These are phyloP conservation scores for Globisporangium acanthophoron DNA, from an alignment of 352 stramenopile species.

Conservation along the genomic window DNA sequence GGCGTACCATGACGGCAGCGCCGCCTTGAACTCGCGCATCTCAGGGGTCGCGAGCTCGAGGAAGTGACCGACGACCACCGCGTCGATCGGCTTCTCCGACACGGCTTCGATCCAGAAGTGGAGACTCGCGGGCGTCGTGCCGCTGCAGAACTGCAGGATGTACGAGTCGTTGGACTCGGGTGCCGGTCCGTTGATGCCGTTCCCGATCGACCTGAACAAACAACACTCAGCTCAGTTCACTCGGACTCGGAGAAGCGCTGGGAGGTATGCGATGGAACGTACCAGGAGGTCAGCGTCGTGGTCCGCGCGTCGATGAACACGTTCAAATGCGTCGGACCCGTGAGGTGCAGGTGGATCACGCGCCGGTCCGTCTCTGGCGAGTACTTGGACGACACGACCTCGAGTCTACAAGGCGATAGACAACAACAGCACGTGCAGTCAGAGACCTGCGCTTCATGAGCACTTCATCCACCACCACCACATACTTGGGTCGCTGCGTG, in stretches of 20 bases:
- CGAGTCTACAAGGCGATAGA: conserved; percentile 19
- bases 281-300: conserved; percentile 67
- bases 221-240: not conserved
- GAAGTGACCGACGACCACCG: conserved; percentile 63
- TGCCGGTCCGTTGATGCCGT: conserved; percentile 48
- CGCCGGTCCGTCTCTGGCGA: conserved; percentile 41
- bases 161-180: conserved; percentile 60
- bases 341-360: conserved; percentile 62
- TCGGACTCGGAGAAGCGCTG: not conserved
- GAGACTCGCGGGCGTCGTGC: conserved; percentile 45
- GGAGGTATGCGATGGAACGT: conserved; percentile 1
- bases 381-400: conserved; percentile 60
- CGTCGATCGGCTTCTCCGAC: conserved; percentile 37
- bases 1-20: conserved; percentile 45
- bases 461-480: not conserved
- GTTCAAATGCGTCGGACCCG: conserved; percentile 58
- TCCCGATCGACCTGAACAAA: conserved; percentile 51
- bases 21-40: conserved; percentile 35
- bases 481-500: conserved; percentile 27
- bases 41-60: conserved; percentile 45
- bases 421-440: not conserved
- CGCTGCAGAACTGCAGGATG: conserved; percentile 69
- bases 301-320: conserved; percentile 75
- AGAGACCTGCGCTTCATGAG: not conserved
- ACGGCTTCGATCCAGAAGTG: conserved; percentile 78